Base-by-base conservation (phyloP, 2,329 filamentous ascomycete species). In the Venturia pyrina region DNA sequence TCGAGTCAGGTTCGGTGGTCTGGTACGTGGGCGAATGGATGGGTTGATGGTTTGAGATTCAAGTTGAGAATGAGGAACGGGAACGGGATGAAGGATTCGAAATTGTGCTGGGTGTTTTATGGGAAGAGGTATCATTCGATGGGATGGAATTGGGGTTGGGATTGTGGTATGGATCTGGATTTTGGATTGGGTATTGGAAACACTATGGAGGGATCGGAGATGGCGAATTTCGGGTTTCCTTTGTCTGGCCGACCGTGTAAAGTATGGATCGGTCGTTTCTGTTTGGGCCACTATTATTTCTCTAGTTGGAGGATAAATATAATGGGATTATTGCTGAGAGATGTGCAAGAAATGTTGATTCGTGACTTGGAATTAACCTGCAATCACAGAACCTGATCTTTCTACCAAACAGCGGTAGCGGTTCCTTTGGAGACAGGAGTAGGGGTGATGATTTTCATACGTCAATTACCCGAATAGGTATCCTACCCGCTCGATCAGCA, bases 261-360 rank as follows among this genome's bases (percentile, higher is more conserved):
- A 59, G 53, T 59, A 59, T 34, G 53, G 53, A n/a, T 37, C 53
- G 53, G 53, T 59, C 53, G 53, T 59, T 59, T 59, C 53, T 59
- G 53, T 59, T 37, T 10, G 53, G 32, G 5, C 53, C 37, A 59
- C 53, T 37, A 37, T n/a, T 59, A 6, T 59, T n/a, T 32, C 37
- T 59, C 32, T 59, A 37, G 53, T 37, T 32, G 15, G 28, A 59
- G 53, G 53, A 10, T 21, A 5, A 19, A 11, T 37, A 37, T 59
- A 59, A 59, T 37, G 32, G 53, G 53, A 37, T 59, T 37, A 37
- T 19, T 59, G 19, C 1, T 34, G 13, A 24, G 24, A 53, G 13
- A 7, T 13, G 53, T 37, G 53, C 13, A 19, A 59, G 32, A 59
- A n/a, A n/a, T 37, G 5, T 21, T 21, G 28, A 13, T 34, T 19